These are phyloP conservation scores for Xylaria venustula DNA, from an alignment of 495 filamentous ascomycete species.

Conservation along the genomic window DNA sequence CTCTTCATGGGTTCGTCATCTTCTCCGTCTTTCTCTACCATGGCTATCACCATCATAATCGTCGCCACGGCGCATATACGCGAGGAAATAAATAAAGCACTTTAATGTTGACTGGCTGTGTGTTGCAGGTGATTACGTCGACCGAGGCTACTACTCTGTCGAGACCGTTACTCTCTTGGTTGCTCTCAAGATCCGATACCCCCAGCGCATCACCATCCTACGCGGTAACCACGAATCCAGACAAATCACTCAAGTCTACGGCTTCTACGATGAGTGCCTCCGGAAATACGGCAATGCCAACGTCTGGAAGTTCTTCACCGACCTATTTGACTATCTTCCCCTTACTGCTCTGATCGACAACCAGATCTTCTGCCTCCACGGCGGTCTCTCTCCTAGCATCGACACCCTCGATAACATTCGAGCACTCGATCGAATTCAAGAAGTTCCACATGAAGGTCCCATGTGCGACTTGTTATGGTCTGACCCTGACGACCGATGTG, in stretches of 20 bases:
- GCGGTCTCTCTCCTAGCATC: slow-evolving; percentile 92
- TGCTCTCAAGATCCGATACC: slow-evolving; percentile 93
- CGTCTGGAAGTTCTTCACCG: slow-evolving; percentile 99
- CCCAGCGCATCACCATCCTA: slow-evolving; percentile 93
- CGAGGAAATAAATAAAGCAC: neutral
- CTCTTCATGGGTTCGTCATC: slow-evolving; percentile 79
- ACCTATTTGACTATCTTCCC: slow-evolving; percentile 97
- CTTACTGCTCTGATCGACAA: slow-evolving; percentile 98
- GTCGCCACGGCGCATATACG: neutral
- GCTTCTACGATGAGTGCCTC: slow-evolving; percentile 96
- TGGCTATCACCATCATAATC: neutral
- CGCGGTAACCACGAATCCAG: slow-evolving; percentile 97
- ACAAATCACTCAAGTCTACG: slow-evolving; percentile 97
- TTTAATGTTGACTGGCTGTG: slow-evolving; percentile 1
- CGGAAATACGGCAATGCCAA: slow-evolving; percentile 98
- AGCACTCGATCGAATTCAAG: slow-evolving; percentile 92
- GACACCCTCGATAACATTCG: slow-evolving; percentile 98
- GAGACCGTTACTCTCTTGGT: slow-evolving; percentile 94
- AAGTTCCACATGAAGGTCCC: slow-evolving; percentile 96
- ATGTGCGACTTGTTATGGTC: slow-evolving; percentile 99
- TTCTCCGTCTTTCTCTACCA: neutral
- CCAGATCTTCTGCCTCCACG: slow-evolving; percentile 99
- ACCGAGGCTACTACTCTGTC: slow-evolving; percentile 95
- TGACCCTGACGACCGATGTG: slow-evolving; percentile 96
- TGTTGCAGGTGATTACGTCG: slow-evolving; percentile 82